Conservation (phyloP, 2,329 filamentous ascomycete genomes). For the Lasiodiplodia hormozganensis region DNA sequence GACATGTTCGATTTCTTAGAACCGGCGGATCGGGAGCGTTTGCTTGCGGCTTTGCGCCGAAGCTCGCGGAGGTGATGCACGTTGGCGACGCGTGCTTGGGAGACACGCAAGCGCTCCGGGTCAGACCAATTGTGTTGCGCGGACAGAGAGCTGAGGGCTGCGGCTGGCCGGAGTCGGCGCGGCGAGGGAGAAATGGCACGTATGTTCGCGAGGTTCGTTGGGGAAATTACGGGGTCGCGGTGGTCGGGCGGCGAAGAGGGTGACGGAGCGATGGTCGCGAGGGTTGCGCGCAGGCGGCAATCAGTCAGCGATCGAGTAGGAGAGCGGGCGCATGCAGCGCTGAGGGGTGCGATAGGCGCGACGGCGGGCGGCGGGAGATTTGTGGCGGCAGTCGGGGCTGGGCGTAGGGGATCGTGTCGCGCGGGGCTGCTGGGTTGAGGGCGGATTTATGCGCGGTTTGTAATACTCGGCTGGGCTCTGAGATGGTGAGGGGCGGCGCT, state of each 20-base stretch:
- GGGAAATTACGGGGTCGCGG: not conserved
- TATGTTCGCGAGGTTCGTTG: not conserved
- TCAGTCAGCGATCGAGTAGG: not conserved
- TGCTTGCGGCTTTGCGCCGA: conserved; percentile 37
- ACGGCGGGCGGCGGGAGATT: conserved; percentile 13
- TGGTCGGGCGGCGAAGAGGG: not conserved
- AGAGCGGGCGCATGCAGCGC: not conserved
- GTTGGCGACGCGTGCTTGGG: conserved; percentile 26
- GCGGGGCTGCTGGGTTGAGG: not conserved
- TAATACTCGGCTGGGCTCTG: not conserved
- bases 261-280: not conserved
- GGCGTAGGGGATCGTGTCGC: not conserved
- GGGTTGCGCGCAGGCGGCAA: not conserved
- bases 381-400: not conserved
- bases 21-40: conserved; percentile 38
- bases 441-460: not conserved
- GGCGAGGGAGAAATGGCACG: conserved; percentile 7
- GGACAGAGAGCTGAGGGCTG: conserved; percentile 5
- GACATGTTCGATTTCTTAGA: conserved; percentile 36
- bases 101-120: conserved; percentile 7
- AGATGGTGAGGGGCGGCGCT: not conserved
- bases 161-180: conserved; percentile 18
- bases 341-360: not conserved
- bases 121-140: conserved; percentile 7
- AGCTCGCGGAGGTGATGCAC: conserved; percentile 30